Conservation (phyloP, 139 green algal genomes). For the Tetratostichococcus sp. region DNA sequence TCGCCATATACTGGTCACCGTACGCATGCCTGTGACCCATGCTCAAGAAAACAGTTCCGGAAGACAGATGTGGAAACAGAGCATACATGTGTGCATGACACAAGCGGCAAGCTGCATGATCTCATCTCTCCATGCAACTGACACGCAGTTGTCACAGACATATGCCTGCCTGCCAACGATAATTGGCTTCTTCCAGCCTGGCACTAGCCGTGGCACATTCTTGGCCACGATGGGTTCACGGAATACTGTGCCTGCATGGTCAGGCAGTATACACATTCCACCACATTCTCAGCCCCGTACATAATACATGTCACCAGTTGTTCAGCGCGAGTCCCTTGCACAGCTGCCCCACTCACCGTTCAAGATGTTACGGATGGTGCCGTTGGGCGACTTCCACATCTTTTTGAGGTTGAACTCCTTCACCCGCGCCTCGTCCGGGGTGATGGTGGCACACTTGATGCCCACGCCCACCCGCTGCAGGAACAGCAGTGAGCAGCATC, state of each 20-base stretch:
- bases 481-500: neutral
- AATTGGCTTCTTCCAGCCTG: constrained; percentile 89
- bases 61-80: too few species aligned
- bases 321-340: too few species aligned
- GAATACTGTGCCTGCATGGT: constrained; percentile 87
- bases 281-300: too few species aligned
- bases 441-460: constrained; percentile 99
- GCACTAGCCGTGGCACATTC: constrained; percentile 90
- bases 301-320: too few species aligned
- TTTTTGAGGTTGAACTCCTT: constrained; percentile 94
- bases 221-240: constrained; percentile 91
- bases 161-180: constrained; percentile 73
- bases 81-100: neutral
- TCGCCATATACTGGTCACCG: constrained; percentile 95
- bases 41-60: too few species aligned
- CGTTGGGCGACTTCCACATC: constrained; percentile 93
- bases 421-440: constrained; percentile 90
- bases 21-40: constrained; percentile 88
- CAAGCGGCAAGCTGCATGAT: too few species aligned
- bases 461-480: constrained; percentile 80
- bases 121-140: neutral
- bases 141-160: neutral
- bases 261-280: too few species aligned
- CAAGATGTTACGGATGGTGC: constrained; percentile 70
- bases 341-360: constrained; percentile 17